Evolutionary conservation across 1,284 basidiomycete genomes (phyloP), one percentile per base, ranked within the genome.

Genomic region (Athelia psychrophila): DNA sequence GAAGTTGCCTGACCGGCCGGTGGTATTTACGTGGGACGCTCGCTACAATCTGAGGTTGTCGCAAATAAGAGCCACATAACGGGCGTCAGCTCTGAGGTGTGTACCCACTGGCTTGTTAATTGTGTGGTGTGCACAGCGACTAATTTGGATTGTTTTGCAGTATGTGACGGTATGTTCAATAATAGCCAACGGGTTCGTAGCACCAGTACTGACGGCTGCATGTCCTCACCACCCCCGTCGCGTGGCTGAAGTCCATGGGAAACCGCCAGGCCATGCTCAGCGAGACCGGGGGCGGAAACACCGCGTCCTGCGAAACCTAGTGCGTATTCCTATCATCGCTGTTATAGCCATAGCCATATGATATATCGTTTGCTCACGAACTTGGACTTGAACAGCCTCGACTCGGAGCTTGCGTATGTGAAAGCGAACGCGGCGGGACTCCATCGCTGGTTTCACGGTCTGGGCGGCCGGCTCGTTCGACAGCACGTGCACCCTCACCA

Each of bases 201-300:
- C 6, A 30, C 5, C 27, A 13, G 27, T 44, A n/a, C 15, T 22
- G 12, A 16, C 12, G 9, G 47, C 35, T 36, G 24, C 35, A 38
- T 25, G 71, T 77, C 10, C 62, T 81, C 51, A 66, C 68, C 33
- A 72, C 70, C 16, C 72, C 83, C 19, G 72, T 75, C 33, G 58
- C 58, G 36, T 83, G 74, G 70, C 68, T 84, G 35, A 61, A 76
- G 54, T 48, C 61, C 16, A 78, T 78, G 57, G 78, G 77, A 24
- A 73, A 76, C 60, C 73, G 81, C 40, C 78, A 81, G 60, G 81
- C 80, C 2, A 68, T 84, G 57, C 67, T 82, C 27, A 77, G 75
- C 52, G 82, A 84, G 67, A 81, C 80, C 27, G 81, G 82, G 30
- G 81, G 79, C 48, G 80, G 79, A 54, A 78, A 79, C 55, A 79